A percentile compares a stretch with the other conserved stretches of the same genome.
These are phyloP conservation scores for Coelastrella sp. DNA, from an alignment of 139 green algal genomes.

Conservation along the genomic window DNA sequence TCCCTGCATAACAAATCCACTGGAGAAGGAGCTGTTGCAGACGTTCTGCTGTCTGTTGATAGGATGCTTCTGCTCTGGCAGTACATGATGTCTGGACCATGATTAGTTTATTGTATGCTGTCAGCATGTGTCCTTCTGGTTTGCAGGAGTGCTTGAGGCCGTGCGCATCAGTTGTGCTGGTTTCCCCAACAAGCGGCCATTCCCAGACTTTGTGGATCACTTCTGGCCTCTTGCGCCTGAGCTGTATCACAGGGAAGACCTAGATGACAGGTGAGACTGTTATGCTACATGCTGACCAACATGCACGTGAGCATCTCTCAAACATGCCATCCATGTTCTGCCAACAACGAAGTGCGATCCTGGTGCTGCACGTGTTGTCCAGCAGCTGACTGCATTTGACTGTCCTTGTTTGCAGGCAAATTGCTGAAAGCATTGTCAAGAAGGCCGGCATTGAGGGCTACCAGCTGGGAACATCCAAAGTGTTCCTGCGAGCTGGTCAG, in stretches of 20 bases:
- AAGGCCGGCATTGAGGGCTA: constrained; percentile 32
- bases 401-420: constrained; percentile 21
- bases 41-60: too few species aligned
- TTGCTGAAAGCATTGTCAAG: constrained; percentile 42
- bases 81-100: too few species aligned
- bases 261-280: constrained; percentile 53
- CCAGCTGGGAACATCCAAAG: constrained; percentile 44
- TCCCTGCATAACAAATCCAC: too few species aligned
- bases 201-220: constrained; percentile 48
- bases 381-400: neutral
- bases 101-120: neutral
- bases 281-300: too few species aligned
- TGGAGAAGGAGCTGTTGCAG: too few species aligned
- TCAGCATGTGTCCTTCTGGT: neutral
- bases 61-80: too few species aligned
- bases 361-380: too few species aligned
- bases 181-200: constrained; percentile 48
- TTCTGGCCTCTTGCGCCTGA: constrained; percentile 52
- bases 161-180: constrained; percentile 96
- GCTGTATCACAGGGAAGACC: constrained; percentile 41
- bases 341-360: too few species aligned
- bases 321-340: too few species aligned
- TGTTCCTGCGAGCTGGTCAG: constrained; percentile 74
- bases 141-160: constrained; percentile 94
- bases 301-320: too few species aligned